Conservation (phyloP, 2,329 filamentous ascomycete genomes). For the Ceratocystis diversiconidia region DNA sequence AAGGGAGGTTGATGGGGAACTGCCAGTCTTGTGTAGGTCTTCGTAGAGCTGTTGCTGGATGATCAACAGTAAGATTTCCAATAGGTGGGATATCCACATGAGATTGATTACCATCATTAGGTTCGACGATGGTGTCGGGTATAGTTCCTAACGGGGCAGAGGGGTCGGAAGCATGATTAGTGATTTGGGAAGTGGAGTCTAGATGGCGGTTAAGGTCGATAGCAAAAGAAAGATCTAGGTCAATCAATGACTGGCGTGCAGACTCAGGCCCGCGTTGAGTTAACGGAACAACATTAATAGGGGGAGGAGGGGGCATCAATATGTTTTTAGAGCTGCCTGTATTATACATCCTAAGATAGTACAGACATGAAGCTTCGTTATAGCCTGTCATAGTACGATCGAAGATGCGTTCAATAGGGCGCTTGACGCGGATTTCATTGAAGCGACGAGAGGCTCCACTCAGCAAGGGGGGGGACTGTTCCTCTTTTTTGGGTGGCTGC, state of each 20-base stretch:
- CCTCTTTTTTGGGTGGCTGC: background rate
- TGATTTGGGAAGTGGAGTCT: background rate
- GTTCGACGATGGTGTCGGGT: background rate
- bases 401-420: slow-evolving; percentile 49
- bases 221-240: slow-evolving; percentile 46
- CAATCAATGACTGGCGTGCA: slow-evolving; percentile 47
- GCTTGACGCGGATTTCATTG: slow-evolving; percentile 29
- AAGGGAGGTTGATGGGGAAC: background rate
- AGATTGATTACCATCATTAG: background rate
- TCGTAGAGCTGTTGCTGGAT: background rate
- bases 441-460: background rate
- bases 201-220: background rate
- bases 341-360: slow-evolving; percentile 30
- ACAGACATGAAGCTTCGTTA: slow-evolving; percentile 46
- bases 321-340: slow-evolving; percentile 26
- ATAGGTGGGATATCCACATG: background rate
- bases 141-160: background rate
- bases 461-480: background rate
- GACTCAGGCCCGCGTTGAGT: slow-evolving; percentile 41
- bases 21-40: slow-evolving; percentile 3
- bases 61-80: background rate
- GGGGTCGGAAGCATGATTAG: background rate
- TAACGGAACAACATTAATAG: slow-evolving; percentile 36
- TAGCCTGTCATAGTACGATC: slow-evolving; percentile 53
- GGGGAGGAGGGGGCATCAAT: slow-evolving; percentile 26